phyloP scores from a whole-genome alignment of 2,329 filamentous ascomycete species.

The Alternaria conjuncta region DNA sequence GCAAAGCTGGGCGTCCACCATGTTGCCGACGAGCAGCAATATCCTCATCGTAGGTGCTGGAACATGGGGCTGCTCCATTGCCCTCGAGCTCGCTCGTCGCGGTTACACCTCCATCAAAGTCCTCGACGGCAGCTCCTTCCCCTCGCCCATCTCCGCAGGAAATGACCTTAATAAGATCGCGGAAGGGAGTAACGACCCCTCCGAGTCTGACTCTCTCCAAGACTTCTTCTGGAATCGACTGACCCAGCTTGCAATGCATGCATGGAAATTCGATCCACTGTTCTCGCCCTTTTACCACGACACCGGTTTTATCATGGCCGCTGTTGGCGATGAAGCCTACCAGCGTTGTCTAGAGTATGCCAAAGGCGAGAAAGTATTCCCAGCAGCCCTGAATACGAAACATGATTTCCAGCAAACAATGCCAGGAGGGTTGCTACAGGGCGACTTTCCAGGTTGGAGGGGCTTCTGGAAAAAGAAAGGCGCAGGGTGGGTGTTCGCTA shows the following conservation, averaged over 20 bases:
- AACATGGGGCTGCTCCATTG: slow-evolving; percentile 59
- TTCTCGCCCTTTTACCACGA: slow-evolving; percentile 55
- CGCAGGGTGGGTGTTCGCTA: slow-evolving; percentile 63
- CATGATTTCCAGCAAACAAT: slow-evolving; percentile 59
- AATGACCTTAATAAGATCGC: slow-evolving; percentile 59
- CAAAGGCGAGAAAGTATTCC: slow-evolving; percentile 41
- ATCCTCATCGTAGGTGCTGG: slow-evolving; percentile 58
- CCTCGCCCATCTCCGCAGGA: slow-evolving; percentile 55
- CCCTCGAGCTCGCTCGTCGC: slow-evolving; percentile 56
- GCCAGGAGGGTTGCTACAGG: slow-evolving; percentile 59
- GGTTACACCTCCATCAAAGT: slow-evolving; percentile 56
- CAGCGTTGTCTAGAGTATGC: slow-evolving; percentile 47
- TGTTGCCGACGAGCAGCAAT: slow-evolving; percentile 6
- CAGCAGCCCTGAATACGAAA: slow-evolving; percentile 47
- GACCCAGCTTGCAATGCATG: slow-evolving; percentile 47
- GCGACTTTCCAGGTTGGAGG: slow-evolving; percentile 58
- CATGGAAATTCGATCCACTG: slow-evolving; percentile 53
- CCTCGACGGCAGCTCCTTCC: slow-evolving; percentile 53
- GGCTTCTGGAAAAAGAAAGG: slow-evolving; percentile 55
- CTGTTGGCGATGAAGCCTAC: slow-evolving; percentile 50
- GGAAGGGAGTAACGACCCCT: slow-evolving; percentile 42
- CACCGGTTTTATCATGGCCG: slow-evolving; percentile 57
- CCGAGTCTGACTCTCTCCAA: slow-evolving; percentile 38
- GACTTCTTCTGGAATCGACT: slow-evolving; percentile 44
- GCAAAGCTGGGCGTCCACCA: neutral